Base-by-base conservation (phyloP, 2,329 filamentous ascomycete genomes). In the Orbilia quercus region DNA sequence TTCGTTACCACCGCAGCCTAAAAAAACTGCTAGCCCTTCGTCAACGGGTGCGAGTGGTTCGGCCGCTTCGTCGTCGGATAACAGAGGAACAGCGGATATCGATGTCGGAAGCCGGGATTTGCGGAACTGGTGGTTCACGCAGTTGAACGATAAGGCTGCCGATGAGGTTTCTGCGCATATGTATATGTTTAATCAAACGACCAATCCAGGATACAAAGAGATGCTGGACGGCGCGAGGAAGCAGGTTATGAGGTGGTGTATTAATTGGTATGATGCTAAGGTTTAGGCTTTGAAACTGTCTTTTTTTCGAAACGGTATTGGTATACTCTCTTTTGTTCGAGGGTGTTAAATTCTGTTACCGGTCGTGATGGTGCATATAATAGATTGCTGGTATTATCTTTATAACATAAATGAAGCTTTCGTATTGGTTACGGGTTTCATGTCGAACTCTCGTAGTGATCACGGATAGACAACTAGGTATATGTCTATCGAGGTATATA, bases 101-200 rank as follows among this genome's bases (percentile, higher is more conserved):
- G 60, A 73, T 34, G 50, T 74, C 42, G 76, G 66, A 31, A 67
- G 74, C 11, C 72, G 75, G 6, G 78, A 76, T 40, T 62, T 75
- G 81, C 85, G 72, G 82, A 86, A 78, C 75, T 84, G 77, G 76
- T 96, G 91, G 90, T 84, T 84, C 75, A 85, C 87, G 77, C 89
- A 88, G 2, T 83, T 92, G 64, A 99, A 98, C 79, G 89, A 96
- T 72, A 87, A 86, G 77, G 91, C 90, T 0, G 83, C 82, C 9
- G 91, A 96, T 77, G 95, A 98, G 82, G 88, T 89, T 0, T 82
- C 83, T 75, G 94, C 94, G 25, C 95, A 98, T 81, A 91, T 89
- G 83, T 83, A 86, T 65, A 90, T 95, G 90, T 95, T 95, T 76
- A 88, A 88, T 58, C 84, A 87, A 0, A 84, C 84, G 72, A 84